These are phyloP conservation scores for Metarhizium sp. DNA, from an alignment of 2,329 filamentous ascomycete species.

Conservation along the genomic window DNA sequence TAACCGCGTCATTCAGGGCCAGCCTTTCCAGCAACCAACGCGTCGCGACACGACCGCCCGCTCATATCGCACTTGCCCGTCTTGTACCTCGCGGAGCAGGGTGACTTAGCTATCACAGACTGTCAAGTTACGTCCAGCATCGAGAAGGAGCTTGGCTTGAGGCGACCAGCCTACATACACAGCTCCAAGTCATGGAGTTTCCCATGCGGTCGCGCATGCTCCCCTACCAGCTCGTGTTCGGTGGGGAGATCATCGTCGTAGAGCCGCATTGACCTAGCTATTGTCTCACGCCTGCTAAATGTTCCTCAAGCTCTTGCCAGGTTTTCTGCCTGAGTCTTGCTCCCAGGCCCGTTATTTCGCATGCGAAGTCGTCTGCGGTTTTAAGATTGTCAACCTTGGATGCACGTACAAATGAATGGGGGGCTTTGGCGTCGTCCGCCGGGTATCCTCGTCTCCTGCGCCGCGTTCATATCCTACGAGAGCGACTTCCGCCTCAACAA, in stretches of 20 bases:
- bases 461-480: too few relatives aligned
- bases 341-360: neutral
- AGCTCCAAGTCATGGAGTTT: neutral
- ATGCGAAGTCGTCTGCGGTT: neutral
- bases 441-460: too few relatives aligned
- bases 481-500: too few relatives aligned
- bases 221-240: neutral
- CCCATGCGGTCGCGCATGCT: neutral
- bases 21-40: too few relatives aligned
- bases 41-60: neutral
- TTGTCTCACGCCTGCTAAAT: neutral
- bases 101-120: neutral
- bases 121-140: neutral
- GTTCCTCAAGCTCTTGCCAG: neutral
- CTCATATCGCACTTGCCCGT: neutral
- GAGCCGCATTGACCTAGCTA: neutral
- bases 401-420: too few relatives aligned
- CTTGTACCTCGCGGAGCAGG: neutral
- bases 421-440: too few relatives aligned
- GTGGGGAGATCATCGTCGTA: neutral
- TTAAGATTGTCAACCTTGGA: too few relatives aligned
- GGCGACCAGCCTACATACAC: neutral
- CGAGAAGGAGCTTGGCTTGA: neutral
- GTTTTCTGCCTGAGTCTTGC: neutral
- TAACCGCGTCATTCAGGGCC: too few relatives aligned